phyloP scores from a whole-genome alignment of 345 rosid genomes.

The Sisymbrium irio region DNA sequence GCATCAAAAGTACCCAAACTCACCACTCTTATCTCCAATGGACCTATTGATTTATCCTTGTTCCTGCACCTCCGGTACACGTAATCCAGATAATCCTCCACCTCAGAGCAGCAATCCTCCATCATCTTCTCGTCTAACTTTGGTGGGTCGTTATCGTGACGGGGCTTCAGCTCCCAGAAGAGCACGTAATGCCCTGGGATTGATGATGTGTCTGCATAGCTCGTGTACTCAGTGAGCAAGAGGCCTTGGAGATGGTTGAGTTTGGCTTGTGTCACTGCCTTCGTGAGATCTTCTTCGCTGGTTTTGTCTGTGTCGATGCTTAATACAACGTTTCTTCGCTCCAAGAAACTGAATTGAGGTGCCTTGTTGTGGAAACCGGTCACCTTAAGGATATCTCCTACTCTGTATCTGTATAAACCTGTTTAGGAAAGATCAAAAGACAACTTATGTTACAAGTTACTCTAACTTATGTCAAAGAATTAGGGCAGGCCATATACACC shows the following conservation, averaged over 20 bases:
- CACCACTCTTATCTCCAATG: conserved; percentile 83
- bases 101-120: conserved; percentile 67
- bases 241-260: conserved; percentile 51
- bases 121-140: conserved; percentile 47
- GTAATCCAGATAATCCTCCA: conserved; percentile 77
- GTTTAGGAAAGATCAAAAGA: background rate
- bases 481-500: background rate
- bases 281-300: conserved; percentile 80
- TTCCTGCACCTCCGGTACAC: conserved; percentile 76
- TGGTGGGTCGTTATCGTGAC: conserved; percentile 42
- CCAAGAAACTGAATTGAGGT: conserved; percentile 79
- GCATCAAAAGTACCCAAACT: conserved; percentile 66
- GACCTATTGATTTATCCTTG: conserved; percentile 73
- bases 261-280: conserved; percentile 74
- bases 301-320: conserved; percentile 91
- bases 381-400: conserved; percentile 81
- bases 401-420: conserved; percentile 84
- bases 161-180: conserved; percentile 78
- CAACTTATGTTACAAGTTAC: conserved; percentile 20
- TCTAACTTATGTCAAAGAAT: background rate
- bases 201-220: conserved; percentile 69
- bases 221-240: conserved; percentile 71
- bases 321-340: conserved; percentile 67
- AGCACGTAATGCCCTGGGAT: conserved; percentile 87
- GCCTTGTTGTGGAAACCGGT: conserved; percentile 77